phyloP scores from a whole-genome alignment of 257 asterid species.

The Marsdenia floribunda region DNA sequence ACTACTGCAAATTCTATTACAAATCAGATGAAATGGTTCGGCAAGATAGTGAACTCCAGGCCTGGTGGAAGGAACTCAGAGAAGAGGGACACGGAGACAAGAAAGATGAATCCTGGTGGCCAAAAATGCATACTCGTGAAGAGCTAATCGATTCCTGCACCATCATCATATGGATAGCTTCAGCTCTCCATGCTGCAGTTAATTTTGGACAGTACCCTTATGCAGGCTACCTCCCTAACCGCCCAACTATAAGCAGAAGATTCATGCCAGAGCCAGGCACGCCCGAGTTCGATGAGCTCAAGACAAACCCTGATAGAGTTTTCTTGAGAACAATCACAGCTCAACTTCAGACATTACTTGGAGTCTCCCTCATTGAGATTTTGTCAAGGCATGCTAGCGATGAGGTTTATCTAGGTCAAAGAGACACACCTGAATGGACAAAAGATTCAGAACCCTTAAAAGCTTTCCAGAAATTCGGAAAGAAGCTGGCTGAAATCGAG shows the following conservation, averaged over 20 bases:
- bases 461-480: constrained; percentile 22
- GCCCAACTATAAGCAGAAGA: constrained; percentile 25
- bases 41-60: constrained; percentile 27
- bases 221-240: constrained; percentile 35
- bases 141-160: constrained; percentile 23
- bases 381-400: constrained; percentile 30
- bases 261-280: constrained; percentile 38
- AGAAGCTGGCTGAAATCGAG: constrained; percentile 21
- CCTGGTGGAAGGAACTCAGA: constrained; percentile 32
- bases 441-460: constrained; percentile 19
- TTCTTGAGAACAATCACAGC: constrained; percentile 30
- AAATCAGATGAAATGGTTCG: constrained; percentile 20
- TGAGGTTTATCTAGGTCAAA: constrained; percentile 34
- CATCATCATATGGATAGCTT: constrained; percentile 31
- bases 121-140: constrained; percentile 24
- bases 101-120: constrained; percentile 34
- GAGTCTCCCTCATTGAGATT: constrained; percentile 27
- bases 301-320: constrained; percentile 23
- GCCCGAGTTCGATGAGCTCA: constrained; percentile 29
- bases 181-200: constrained; percentile 36
- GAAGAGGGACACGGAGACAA: constrained; percentile 32
- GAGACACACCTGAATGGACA: constrained; percentile 32
- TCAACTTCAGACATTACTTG: constrained; percentile 28
- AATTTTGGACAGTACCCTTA: constrained; percentile 37
- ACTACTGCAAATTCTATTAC: constrained; percentile 28